phyloP scores from a whole-genome alignment of 2,329 filamentous ascomycete species.

The Penicillium vulpinum region DNA sequence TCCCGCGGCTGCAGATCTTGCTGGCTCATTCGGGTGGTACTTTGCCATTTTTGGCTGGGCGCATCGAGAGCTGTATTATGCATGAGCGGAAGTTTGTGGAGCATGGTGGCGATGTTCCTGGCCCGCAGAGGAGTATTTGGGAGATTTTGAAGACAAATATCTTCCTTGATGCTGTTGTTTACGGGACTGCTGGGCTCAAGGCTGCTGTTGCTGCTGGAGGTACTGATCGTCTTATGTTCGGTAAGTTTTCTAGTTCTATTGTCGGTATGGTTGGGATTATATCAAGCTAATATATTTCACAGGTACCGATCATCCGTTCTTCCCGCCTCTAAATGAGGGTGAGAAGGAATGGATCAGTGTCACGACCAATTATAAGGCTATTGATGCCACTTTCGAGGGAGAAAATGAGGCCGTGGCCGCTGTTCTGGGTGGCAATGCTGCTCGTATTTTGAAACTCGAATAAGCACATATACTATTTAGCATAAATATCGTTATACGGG shows the following conservation, averaged over 20 bases:
- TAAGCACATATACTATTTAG: conserved; percentile 1
- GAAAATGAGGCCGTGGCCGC: conserved; percentile 34
- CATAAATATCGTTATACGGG: not conserved
- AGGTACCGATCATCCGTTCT: conserved; percentile 50
- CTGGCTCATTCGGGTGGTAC: conserved; percentile 88
- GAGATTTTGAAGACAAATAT: conserved; percentile 72
- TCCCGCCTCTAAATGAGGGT: conserved; percentile 41
- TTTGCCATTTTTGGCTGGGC: conserved; percentile 80
- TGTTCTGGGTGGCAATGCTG: conserved; percentile 48
- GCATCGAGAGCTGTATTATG: conserved; percentile 82
- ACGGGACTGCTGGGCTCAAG: conserved; percentile 60
- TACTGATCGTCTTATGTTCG: conserved; percentile 44
- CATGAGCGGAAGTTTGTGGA: conserved; percentile 76
- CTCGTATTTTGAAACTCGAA: conserved; percentile 43
- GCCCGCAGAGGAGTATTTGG: conserved; percentile 61
- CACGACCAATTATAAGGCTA: conserved; percentile 49
- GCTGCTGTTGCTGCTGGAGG: conserved; percentile 73
- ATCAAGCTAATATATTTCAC: conserved; percentile 6
- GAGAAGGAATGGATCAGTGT: conserved; percentile 48
- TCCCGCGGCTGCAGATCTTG: conserved; percentile 68
- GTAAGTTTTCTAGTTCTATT: conserved; percentile 22
- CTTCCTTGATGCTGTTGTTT: conserved; percentile 72
- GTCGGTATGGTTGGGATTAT: not conserved
- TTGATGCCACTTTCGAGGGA: conserved; percentile 37
- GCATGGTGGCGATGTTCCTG: conserved; percentile 61